phyloP scores from a whole-genome alignment of 768 basidiomycete species.

The Tricholoma sp. region DNA sequence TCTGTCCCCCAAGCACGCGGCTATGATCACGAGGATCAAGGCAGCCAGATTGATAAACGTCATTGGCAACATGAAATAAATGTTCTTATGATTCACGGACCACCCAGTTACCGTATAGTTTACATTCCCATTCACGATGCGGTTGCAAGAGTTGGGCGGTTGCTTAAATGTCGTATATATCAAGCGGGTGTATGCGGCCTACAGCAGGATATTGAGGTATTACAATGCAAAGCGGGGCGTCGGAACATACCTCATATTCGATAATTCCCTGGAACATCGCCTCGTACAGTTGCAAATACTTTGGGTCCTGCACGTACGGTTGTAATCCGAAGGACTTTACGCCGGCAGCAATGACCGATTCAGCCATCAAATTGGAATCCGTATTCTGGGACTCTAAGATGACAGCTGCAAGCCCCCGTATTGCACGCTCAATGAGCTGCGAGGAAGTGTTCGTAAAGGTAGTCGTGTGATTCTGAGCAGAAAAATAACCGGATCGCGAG shows the following conservation, averaged over 20 bases:
- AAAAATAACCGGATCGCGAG: not conserved
- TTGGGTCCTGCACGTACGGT: not conserved
- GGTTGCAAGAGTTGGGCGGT: not conserved
- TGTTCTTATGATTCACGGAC: too few relatives aligned
- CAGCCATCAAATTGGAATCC: conserved; percentile 13
- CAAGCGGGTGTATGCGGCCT: not conserved
- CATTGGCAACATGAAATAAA: too few relatives aligned
- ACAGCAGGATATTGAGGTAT: too few relatives aligned
- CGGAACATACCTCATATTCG: conserved; percentile 17
- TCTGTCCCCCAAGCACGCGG: conserved; percentile 2
- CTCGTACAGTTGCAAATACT: conserved; percentile 15
- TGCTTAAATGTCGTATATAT: not conserved
- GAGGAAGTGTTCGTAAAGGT: not conserved
- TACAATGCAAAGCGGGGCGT: not conserved
- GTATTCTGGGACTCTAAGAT: conserved; percentile 10
- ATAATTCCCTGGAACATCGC: conserved; percentile 21
- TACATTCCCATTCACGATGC: not conserved
- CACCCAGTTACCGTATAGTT: not conserved
- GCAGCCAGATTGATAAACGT: conserved; percentile 17
- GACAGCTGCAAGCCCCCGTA: conserved; percentile 7
- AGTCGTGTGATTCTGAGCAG: not conserved
- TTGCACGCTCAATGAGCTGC: conserved; percentile 6
- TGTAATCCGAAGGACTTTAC: conserved; percentile 12
- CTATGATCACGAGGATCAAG: conserved; percentile 12
- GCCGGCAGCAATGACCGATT: conserved; percentile 18